Evolutionary conservation across 805 yeast species (phyloP), one percentile per base, ranked within the genome.

Genomic region (Saccharomycopsis babjevae): DNA sequence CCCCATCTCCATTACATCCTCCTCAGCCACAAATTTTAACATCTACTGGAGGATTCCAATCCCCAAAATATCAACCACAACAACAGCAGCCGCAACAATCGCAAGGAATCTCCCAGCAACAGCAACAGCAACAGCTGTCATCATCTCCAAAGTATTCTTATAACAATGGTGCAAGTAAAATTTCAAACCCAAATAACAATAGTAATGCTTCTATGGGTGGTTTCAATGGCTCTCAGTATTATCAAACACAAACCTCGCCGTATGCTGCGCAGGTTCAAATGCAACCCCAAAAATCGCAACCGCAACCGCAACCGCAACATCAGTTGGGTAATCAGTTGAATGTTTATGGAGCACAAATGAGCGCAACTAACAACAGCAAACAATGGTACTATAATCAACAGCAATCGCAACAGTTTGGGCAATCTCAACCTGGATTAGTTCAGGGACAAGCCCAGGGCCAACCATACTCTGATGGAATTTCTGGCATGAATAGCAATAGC

Each of bases 71-170:
- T n/a, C 57, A 55, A 39, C 18, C 22, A 16, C 57, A 55, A 36
- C 43, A 40, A 22, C 34, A 42, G 18, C 57, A n/a, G 18, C n/a
- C 40, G 11, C 28, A 38, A 30, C 55, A 46, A 32, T 11, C 28
- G 18, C 32, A 55, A 32, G 34, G 32, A 38, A 18, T 28, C 16
- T 8, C 42, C 16, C 54, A 36, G 16, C 56, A 22, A 11, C 59
- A 57, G 28, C 60, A 46, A 36, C 59, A 42, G 25, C 54, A 40
- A 18, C 59, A 57, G 43, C 59, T 16, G 54, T 43, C 52, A 22
- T 46, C 52, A 22, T 46, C 52, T 46, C 52, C 52, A 46, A 46
- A 46, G 16, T 46, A 46, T 22, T 46, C 52, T 13, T 46, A 46
- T 7, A 46, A 50, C 28, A 55, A 25, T 18, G 25, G 13, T 16